These are phyloP conservation scores for Salvia sclarea DNA, from an alignment of 305 asterid species.

Conservation along the genomic window DNA sequence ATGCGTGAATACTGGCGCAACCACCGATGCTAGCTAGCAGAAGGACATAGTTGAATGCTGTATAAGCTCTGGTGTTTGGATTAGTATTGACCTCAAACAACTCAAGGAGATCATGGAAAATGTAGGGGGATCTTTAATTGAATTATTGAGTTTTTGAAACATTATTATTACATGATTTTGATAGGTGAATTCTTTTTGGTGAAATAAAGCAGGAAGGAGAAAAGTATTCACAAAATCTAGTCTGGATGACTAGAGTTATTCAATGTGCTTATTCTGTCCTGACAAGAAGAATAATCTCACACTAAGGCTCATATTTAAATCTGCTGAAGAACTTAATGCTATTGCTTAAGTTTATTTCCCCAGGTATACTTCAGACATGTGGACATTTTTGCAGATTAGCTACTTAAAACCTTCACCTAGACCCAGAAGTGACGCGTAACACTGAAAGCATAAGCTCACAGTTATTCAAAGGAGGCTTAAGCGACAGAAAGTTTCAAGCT, in stretches of 20 bases:
- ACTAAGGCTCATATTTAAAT: background rate
- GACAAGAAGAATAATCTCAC: background rate
- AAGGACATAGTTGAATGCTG: constrained; percentile 5
- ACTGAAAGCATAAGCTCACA: background rate
- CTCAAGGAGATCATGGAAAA: background rate
- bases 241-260: background rate
- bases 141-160: background rate
- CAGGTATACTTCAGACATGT: background rate
- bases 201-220: background rate
- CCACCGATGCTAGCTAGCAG: constrained; percentile 6
- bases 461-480: background rate
- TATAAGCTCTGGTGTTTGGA: constrained; percentile 7
- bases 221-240: background rate
- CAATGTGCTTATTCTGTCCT: background rate
- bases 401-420: background rate
- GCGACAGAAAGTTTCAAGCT: background rate
- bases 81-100: background rate
- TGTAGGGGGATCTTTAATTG: background rate
- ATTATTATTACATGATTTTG: background rate
- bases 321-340: background rate
- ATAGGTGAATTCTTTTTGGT: background rate
- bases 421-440: background rate
- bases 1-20: background rate
- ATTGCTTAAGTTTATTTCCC: background rate
- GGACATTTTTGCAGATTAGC: background rate